Evolutionary conservation across 495 filamentous ascomycete species (phyloP), one percentile per base, ranked within the genome.

Genomic region (Podospora pseudocomata): DNA sequence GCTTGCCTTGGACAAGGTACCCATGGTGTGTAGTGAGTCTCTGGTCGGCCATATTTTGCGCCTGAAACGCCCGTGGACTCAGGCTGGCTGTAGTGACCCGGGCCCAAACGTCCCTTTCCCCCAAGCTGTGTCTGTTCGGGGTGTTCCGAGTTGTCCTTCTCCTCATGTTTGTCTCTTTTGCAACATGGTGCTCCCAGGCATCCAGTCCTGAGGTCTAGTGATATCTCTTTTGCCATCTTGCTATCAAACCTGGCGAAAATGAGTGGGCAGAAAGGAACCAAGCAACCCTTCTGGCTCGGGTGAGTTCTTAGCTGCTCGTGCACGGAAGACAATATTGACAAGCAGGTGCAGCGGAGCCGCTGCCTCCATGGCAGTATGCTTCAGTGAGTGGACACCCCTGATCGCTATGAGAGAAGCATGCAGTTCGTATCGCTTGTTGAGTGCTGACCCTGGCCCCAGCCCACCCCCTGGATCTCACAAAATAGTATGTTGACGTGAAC

Each of bases 301-400:
- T 74, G 63, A 67, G 70, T 76, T 5, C 19, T 15, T 20, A 18
- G 7, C 55, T 26, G 23, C 23, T 7, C n/a, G 18, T 19, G 1
- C n/a, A 20, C 23, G n/a, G 55, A 49, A 16, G 2, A 13, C 0
- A 16, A 13, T 49, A 49, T 61, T 26, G 32, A 26, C 59, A 61
- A 26, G 23, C 26, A 32, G 26, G 15, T 39, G 15, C 63, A 81
- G 79, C 26, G 77, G 79, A 55, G 77, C 78, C 1, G 78, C 79
- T 26, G 77, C 79, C 4, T 81, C 79, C 15, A 76, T 79, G 72
- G 77, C 79, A 44, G 79, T 79, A 18, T 78, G 77, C 64, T 81
- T 79, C 67, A 81, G 76, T 80, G 71, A 71, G 78, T 75, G 53
- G 27, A 67, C 16, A 23, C 28, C 39, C 39, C 39, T 49, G 39